Evolutionary conservation across 257 asterid species (phyloP).

Genomic region (Capsicum pubescens): DNA sequence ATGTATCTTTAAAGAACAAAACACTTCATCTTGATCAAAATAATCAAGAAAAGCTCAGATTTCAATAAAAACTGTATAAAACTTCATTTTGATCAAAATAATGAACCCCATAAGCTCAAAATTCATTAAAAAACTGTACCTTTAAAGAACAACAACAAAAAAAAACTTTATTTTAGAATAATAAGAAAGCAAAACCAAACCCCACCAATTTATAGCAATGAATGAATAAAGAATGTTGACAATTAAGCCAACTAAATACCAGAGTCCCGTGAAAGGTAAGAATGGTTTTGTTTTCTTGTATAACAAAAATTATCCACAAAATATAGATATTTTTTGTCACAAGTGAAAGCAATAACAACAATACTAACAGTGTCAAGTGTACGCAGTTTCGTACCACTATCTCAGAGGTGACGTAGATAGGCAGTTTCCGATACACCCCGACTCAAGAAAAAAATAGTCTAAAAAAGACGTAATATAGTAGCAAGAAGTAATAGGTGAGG

Average conservation of each 20-base stretch:
- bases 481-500: no score
- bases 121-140: neutral
- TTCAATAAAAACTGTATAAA: constrained; percentile 12
- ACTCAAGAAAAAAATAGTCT: no score
- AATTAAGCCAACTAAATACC: constrained; percentile 29
- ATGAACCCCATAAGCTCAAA: neutral
- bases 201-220: constrained; percentile 30
- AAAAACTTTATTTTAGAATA: neutral
- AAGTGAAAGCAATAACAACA: constrained; percentile 1
- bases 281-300: constrained; percentile 37
- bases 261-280: constrained; percentile 50
- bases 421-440: no score
- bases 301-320: constrained; percentile 12
- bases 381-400: no score
- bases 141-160: neutral
- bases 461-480: no score
- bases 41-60: neutral
- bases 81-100: constrained; percentile 37
- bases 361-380: no score
- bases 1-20: neutral
- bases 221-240: constrained; percentile 33
- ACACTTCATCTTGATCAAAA: constrained; percentile 39
- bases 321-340: constrained; percentile 11
- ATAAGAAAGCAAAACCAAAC: constrained; percentile 28
- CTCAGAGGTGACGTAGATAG: no score